A percentile compares a stretch with the other conserved stretches of the same genome.
Conservation (phyloP, 2,329 filamentous ascomycete genomes). For the Penicillium sclerotigenum region DNA sequence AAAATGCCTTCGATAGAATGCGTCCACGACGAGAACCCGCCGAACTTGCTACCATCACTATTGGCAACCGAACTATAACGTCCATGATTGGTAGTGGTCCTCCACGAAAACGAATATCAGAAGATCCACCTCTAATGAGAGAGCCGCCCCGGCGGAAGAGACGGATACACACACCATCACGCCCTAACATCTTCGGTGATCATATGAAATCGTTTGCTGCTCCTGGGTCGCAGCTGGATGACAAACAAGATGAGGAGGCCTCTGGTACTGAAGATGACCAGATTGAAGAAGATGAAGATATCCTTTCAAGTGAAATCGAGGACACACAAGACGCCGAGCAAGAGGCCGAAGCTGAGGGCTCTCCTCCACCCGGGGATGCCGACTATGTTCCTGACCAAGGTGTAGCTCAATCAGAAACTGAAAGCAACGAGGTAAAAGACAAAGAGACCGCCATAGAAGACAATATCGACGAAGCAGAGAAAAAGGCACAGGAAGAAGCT, state of each 20-base stretch:
- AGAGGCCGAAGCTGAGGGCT: constrained; percentile 2
- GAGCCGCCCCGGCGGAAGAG: constrained; percentile 37
- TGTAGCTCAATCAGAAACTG: neutral
- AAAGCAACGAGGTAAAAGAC: constrained; percentile 6
- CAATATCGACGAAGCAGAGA: constrained; percentile 55
- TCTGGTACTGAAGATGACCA: constrained; percentile 10
- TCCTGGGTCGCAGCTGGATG: constrained; percentile 47
- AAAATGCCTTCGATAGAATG: constrained; percentile 64
- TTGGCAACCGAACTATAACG: constrained; percentile 65
- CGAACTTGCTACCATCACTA: constrained; percentile 70
- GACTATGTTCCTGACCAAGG: constrained; percentile 16
- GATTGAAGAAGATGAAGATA: constrained; percentile 6
- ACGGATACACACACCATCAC: constrained; percentile 38
- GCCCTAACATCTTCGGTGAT: constrained; percentile 43
- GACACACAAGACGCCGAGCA: constrained; percentile 14
- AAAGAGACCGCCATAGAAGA: constrained; percentile 26
- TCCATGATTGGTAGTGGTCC: constrained; percentile 61
- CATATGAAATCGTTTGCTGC: constrained; percentile 54
- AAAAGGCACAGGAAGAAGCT: constrained; percentile 49
- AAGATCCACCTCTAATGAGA: constrained; percentile 21
- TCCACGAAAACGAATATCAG: constrained; percentile 35
- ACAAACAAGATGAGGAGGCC: constrained; percentile 19
- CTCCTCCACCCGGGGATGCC: constrained; percentile 17
- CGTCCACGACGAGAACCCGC: constrained; percentile 59
- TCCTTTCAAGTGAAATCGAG: constrained; percentile 13